phyloP scores from a whole-genome alignment of 2,329 filamentous ascomycete species.

The Nannizziopsis arthrosporioides region DNA sequence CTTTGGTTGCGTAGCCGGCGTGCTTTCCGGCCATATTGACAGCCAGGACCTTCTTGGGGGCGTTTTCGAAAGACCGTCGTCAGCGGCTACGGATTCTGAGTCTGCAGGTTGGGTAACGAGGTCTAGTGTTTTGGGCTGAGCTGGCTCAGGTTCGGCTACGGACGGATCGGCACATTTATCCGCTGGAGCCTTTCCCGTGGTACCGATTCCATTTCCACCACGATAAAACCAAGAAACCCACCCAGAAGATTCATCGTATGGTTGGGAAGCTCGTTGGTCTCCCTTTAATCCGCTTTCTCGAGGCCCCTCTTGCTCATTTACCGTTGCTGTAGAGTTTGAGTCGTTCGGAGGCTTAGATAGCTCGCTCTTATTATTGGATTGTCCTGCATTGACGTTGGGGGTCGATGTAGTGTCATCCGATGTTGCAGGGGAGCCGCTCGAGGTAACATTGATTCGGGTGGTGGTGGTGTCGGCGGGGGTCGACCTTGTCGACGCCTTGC shows the following conservation, averaged over 20 bases:
- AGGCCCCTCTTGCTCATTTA: not conserved
- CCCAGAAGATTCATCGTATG: constrained; percentile 13
- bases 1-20: constrained; percentile 11
- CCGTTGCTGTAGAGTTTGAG: not conserved
- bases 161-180: not conserved
- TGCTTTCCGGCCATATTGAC: constrained; percentile 33
- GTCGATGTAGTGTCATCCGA: constrained; percentile 16
- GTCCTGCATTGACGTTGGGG: constrained; percentile 15
- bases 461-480: constrained; percentile 36
- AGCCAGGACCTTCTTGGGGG: constrained; percentile 35
- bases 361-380: constrained; percentile 8
- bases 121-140: not conserved
- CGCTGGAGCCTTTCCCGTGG: not conserved
- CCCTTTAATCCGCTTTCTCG: not conserved
- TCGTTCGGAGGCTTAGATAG: not conserved
- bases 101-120: constrained; percentile 5
- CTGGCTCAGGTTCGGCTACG: not conserved
- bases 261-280: constrained; percentile 8
- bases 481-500: constrained; percentile 32
- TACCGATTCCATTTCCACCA: constrained; percentile 1
- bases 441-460: constrained; percentile 36
- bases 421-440: constrained; percentile 28
- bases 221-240: constrained; percentile 17
- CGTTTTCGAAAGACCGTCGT: constrained; percentile 4
- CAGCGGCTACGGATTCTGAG: constrained; percentile 6